phyloP scores from a whole-genome alignment of 352 stramenopile species.

The Aphanomyces euteiches region DNA sequence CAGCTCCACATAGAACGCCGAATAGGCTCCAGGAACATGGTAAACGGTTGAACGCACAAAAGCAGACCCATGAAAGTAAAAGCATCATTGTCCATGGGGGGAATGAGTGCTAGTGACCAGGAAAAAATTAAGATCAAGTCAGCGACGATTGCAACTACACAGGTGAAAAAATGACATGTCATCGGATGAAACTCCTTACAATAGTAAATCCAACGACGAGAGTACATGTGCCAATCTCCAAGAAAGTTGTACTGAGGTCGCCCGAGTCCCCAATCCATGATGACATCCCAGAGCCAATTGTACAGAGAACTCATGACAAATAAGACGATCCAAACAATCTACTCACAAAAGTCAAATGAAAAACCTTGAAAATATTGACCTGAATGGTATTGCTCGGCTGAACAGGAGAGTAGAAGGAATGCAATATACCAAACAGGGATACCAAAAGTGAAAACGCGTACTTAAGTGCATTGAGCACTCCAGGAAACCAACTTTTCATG shows the following conservation, averaged over 20 bases:
- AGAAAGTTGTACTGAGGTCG: slow-evolving; percentile 70
- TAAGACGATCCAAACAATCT: slow-evolving; percentile 67
- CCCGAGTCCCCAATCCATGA: slow-evolving; percentile 82
- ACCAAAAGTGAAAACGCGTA: slow-evolving; percentile 87
- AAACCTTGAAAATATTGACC: background rate
- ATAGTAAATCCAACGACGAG: slow-evolving; percentile 75
- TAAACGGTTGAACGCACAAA: slow-evolving; percentile 75
- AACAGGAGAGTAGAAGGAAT: slow-evolving; percentile 55
- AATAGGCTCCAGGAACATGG: slow-evolving; percentile 79
- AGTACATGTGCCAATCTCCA: slow-evolving; percentile 81
- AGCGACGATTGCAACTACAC: slow-evolving; percentile 49
- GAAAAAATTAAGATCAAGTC: slow-evolving; percentile 77
- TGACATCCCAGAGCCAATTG: slow-evolving; percentile 79
- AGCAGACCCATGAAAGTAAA: slow-evolving; percentile 45
- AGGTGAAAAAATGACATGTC: too few species aligned
- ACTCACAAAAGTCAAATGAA: slow-evolving; percentile 15
- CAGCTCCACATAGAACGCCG: slow-evolving; percentile 83
- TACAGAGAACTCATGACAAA: slow-evolving; percentile 83
- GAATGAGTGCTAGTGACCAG: slow-evolving; percentile 77
- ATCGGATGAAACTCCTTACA: too few species aligned
- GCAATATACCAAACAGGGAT: slow-evolving; percentile 78
- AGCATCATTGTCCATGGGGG: slow-evolving; percentile 32
- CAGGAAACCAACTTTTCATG: slow-evolving; percentile 91
- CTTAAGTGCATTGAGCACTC: slow-evolving; percentile 95
- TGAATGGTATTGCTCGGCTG: slow-evolving; percentile 20